Base-by-base conservation (phyloP, 495 filamentous ascomycete species). In the Massariosphaeria phaeospora region DNA sequence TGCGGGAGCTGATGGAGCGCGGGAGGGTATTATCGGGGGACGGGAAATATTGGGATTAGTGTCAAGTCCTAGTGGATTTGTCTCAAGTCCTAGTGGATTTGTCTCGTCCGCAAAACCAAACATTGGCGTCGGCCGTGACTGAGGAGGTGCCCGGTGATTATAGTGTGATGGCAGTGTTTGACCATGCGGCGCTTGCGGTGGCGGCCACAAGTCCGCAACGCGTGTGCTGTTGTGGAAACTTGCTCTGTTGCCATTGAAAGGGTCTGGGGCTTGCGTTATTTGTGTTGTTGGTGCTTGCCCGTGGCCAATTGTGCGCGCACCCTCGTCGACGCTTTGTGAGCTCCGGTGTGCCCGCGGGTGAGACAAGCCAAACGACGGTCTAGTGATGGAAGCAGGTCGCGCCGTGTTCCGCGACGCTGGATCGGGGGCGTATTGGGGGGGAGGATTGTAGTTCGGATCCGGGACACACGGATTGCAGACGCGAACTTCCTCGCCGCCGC, bases 381-480 rank as follows among this genome's bases (percentile, higher is more conserved):
- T 17, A 2, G 15, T 48, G 9, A 30, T 11, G 20, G 44, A 31
- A 6, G 18, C 17, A 34, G 5, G 6, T 20, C 39, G 31, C 6
- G 47, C 29, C n/a, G 47, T 13, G 15, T 33, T 33, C 3, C 27
- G 44, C 18, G 20, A 21, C 2, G 3, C 12, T 6, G 15, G 38
- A 21, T 40, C 24, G 2, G 38, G 8, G 12, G 38, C 31, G 26
- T 57, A 51, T 27, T 55, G 60, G 17, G 60, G 60, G 12, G 60
- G 69, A 41, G 87, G 89, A 26, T 83, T 78, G 13, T 78, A 85
- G 59, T 93, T 94, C 2, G 90, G 90, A 69, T 96, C 90, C 23
- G 89, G 90, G 18, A 96, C 90, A 65, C 90, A 96, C 1, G 90
- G 90, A 65, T 96, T 95, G 75, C 90, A 96, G 10, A 96, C 82